Evolutionary conservation across 2,329 filamentous ascomycete species (phyloP).

Genomic region (Neonectria faginata): DNA sequence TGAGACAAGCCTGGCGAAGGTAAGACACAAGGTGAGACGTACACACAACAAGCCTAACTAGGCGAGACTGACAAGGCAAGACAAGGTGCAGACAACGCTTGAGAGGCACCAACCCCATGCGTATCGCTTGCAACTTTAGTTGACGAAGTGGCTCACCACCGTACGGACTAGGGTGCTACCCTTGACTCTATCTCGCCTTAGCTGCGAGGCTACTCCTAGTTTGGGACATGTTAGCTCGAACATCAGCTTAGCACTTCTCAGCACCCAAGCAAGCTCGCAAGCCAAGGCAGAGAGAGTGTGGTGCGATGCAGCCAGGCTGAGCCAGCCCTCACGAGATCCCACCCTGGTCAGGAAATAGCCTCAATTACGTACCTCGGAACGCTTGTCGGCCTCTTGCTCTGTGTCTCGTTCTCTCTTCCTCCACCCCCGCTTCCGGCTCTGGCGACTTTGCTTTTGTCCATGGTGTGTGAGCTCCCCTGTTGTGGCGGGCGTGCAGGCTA

Average conservation of each 20-base stretch:
- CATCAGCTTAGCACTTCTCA: constrained; percentile 10
- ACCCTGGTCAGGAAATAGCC: constrained; percentile 23
- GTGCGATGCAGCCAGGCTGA: background rate
- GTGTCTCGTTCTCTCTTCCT: background rate
- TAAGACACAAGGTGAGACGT: background rate
- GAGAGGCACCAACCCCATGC: too few species aligned
- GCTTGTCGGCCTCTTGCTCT: background rate
- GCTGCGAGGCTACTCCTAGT: constrained; percentile 25
- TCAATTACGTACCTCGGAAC: constrained; percentile 38
- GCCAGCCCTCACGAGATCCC: background rate
- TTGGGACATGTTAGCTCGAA: constrained; percentile 23
- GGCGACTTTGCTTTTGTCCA: constrained; percentile 3
- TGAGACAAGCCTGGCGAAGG: too few species aligned
- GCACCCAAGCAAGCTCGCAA: background rate
- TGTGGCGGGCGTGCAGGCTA: constrained; percentile 9
- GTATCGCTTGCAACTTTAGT: constrained; percentile 6
- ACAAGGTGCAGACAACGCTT: background rate
- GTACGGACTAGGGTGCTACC: background rate
- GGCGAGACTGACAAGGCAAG: background rate
- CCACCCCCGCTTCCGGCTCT: background rate
- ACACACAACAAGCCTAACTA: background rate
- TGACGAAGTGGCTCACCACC: constrained; percentile 13
- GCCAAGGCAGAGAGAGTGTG: background rate
- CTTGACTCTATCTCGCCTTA: constrained; percentile 21
- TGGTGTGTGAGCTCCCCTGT: constrained; percentile 4